Evolutionary conservation across 1,284 basidiomycete genomes (phyloP), one percentile per base, ranked within the genome.

Genomic region (Dichomitus squalens): DNA sequence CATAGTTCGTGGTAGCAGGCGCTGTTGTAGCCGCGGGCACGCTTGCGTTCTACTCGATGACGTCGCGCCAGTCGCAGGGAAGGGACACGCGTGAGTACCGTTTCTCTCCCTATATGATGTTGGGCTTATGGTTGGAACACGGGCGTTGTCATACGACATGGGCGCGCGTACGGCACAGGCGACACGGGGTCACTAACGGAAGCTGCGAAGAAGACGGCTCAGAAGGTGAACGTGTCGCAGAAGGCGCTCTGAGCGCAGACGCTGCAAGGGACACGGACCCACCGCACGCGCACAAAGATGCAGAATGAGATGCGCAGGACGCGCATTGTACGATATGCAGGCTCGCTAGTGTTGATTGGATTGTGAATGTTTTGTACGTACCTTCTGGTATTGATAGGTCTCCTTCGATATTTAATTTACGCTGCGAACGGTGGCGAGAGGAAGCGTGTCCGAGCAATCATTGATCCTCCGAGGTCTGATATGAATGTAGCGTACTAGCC

Each of bases 151-250:
- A 31, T n/a, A 31, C 11, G 29, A 31, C 29, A 31, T 31, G 29
- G 29, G 29, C 11, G 29, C 29, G n/a, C n/a, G n/a, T n/a, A n/a
- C n/a, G n/a, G n/a, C n/a, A n/a, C n/a, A n/a, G n/a, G n/a, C n/a
- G n/a, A n/a, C n/a, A n/a, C n/a, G 40, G 40, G 40, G 25, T 11
- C 21, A 27, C 2, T 47, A 29, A 50, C 23, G 36, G 44, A 43
- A n/a, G 49, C 54, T n/a, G 54, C 48, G 23, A 49, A 55, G 20
- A 29, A 33, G 21, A 39, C 12, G 21, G 21, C 31, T 33, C 47
- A 58, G 36, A 40, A 31, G 40, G 20, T 23, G 29, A 50, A 55
- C 25, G 41, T 58, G 20, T 16, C 47, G n/a, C 18, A 40, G 51
- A 53, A 53, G 36, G 57, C 27, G 27, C 16, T 44, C 16, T 44